A percentile compares a stretch with the other conserved stretches of the same genome.
Evolutionary conservation across 2,329 filamentous ascomycete genomes (phyloP).

Genomic region (Aureobasidium sp.): DNA sequence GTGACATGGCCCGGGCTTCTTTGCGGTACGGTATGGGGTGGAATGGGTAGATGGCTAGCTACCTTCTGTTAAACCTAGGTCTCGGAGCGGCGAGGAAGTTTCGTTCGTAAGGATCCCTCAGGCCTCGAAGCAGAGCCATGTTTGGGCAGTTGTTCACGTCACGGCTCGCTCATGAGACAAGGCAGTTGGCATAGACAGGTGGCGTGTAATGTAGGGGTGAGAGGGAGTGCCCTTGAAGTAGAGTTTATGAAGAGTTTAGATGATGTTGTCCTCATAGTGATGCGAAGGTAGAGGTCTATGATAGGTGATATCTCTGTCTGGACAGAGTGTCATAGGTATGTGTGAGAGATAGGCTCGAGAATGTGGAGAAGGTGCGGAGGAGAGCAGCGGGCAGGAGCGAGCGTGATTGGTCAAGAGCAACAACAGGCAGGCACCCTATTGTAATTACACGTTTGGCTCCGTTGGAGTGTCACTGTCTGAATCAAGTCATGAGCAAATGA

Average conservation of each 20-base stretch:
- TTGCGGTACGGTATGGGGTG: neutral
- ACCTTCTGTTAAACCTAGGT: constrained; percentile 5
- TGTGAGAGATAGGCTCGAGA: neutral
- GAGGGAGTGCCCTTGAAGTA: neutral
- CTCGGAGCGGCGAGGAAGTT: constrained; percentile 2
- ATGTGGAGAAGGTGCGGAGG: neutral
- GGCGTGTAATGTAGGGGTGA: neutral
- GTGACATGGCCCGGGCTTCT: neutral
- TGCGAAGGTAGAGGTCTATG: neutral
- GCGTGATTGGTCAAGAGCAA: neutral
- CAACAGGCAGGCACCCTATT: neutral
- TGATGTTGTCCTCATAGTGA: neutral
- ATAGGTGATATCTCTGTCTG: neutral
- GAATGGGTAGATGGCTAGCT: neutral
- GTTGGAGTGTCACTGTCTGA: too few relatives aligned
- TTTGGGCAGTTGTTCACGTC: neutral
- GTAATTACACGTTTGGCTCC: neutral
- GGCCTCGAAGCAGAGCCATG: constrained; percentile 2
- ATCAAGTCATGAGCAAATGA: constrained; percentile 57
- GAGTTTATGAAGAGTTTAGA: neutral
- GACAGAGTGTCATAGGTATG: neutral
- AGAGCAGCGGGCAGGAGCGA: neutral
- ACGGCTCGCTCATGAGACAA: neutral
- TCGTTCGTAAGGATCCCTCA: constrained; percentile 1
- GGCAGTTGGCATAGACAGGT: neutral